Conservation (phyloP, 1,284 basidiomycete genomes). For the Vanrija humicola region DNA sequence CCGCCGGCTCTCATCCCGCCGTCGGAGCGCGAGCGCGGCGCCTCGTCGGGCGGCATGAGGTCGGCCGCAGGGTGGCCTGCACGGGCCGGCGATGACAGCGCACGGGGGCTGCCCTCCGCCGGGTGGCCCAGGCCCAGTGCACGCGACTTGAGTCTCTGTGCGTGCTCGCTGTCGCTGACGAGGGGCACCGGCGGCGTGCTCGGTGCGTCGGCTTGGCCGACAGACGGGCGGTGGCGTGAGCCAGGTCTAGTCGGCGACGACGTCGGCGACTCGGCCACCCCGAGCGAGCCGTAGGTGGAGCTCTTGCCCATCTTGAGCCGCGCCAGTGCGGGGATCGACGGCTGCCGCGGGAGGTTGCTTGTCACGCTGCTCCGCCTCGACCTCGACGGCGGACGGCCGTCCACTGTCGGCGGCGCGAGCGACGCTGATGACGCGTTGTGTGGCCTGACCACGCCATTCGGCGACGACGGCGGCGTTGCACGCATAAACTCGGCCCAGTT, state of each 20-base stretch:
- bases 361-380: neutral
- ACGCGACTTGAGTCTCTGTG: slow-evolving; percentile 14
- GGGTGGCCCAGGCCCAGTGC: slow-evolving; percentile 14
- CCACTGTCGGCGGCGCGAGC: neutral
- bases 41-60: neutral
- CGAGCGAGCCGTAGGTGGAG: slow-evolving; percentile 2
- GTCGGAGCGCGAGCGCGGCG: slow-evolving; percentile 12
- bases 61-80: neutral
- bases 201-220: neutral
- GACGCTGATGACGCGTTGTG: neutral
- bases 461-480: slow-evolving; percentile 5
- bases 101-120: slow-evolving; percentile 10
- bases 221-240: neutral
- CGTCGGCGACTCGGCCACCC: slow-evolving; percentile 3
- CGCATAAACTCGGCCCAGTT: slow-evolving; percentile 40
- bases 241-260: neutral
- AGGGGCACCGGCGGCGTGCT: neutral
- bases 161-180: slow-evolving; percentile 5
- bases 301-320: slow-evolving; percentile 7
- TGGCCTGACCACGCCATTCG: neutral
- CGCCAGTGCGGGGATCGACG: slow-evolving; percentile 9
- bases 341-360: slow-evolving; percentile 3
- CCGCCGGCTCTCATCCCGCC: neutral
- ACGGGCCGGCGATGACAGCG: slow-evolving; percentile 6
- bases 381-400: neutral